Evolutionary conservation across 2,329 filamentous ascomycete genomes (phyloP), one percentile per base, ranked within the genome.

Genomic region (Nemania serpens): DNA sequence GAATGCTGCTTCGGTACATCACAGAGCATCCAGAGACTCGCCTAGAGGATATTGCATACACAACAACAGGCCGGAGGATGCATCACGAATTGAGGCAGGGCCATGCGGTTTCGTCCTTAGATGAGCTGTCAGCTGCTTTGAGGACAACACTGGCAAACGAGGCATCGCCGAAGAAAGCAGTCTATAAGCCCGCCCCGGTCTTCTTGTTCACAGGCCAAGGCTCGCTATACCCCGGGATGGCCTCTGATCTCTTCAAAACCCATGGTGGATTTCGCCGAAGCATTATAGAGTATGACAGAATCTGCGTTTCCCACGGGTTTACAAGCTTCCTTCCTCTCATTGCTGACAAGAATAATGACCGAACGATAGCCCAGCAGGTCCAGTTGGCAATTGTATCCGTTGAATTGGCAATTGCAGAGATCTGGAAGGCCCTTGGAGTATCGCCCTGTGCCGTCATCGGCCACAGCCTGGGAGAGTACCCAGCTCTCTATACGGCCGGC

Each of bases 141-240:
- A n/a, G n/a, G n/a, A n/a, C n/a, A 76, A 3, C 63, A 73, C 72
- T 74, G 78, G 25, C 67, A 82, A n/a, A 78, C 79, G 74, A 3
- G 69, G 78, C 54, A 71, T 76, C 34, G 1, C 50, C 58, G 74
- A 15, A 68, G 76, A 9, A 81, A 81, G 73, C 77, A 76, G 29
- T 58, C 74, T 11, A 81, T 10, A 12, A 10, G 15, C 20, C 17
- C 42, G 10, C 41, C 59, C 17, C 65, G 18, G 55, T 67, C 13
- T 69, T 74, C 45, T 48, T 63, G 5, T 66, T 72, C 25, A 69
- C 68, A 1, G 68, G 72, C 15, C 71, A 73, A 42, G 67, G 67
- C 1, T 66, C 64, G 9, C 62, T 64, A 20, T 70, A 69, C 37
- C 48, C 55, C 1, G 61, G 61, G 6, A 69, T 70, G 64, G 69